These are phyloP conservation scores for Gyrodon lividus DNA, from an alignment of 768 basidiomycete genomes.

Conservation along the genomic window DNA sequence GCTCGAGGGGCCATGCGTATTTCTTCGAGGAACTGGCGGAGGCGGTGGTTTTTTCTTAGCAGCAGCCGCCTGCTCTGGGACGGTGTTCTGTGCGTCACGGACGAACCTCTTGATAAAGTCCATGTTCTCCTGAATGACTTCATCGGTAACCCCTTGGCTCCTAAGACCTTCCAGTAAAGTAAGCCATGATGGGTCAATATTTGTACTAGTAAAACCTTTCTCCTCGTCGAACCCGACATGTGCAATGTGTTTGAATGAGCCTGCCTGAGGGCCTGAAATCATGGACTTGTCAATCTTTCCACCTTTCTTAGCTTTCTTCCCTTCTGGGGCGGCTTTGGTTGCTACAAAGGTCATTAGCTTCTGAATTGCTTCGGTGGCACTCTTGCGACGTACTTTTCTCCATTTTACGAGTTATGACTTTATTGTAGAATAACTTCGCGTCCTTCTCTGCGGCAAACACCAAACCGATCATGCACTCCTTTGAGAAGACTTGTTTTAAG, in stretches of 20 bases:
- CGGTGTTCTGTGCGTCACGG: constrained; percentile 42
- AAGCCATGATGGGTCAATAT: constrained; percentile 90
- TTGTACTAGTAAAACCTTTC: constrained; percentile 79
- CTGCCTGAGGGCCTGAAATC: constrained; percentile 79
- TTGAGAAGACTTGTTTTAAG: constrained; percentile 6
- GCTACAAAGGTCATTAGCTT: constrained; percentile 16
- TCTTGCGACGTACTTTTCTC: constrained; percentile 45
- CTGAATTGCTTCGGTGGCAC: not conserved
- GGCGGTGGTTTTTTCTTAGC: constrained; percentile 47
- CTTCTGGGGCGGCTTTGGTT: constrained; percentile 50
- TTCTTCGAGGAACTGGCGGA: constrained; percentile 34
- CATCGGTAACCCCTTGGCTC: constrained; percentile 60
- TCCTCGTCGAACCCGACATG: constrained; percentile 94
- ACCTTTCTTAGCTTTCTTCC: constrained; percentile 57
- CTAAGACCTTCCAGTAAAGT: constrained; percentile 67
- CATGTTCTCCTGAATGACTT: constrained; percentile 73
- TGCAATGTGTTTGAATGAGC: constrained; percentile 85
- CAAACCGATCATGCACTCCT: constrained; percentile 91
- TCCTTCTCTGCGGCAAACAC: constrained; percentile 88
- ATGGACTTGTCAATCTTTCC: constrained; percentile 90
- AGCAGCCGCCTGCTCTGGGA: constrained; percentile 36
- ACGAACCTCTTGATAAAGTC: constrained; percentile 89
- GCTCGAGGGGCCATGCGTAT: constrained; percentile 23
- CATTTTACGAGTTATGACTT: constrained; percentile 67
- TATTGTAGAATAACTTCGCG: constrained; percentile 83